phyloP scores from a whole-genome alignment of 176 grass and related monocot genomes.

The Juncus effusus region DNA sequence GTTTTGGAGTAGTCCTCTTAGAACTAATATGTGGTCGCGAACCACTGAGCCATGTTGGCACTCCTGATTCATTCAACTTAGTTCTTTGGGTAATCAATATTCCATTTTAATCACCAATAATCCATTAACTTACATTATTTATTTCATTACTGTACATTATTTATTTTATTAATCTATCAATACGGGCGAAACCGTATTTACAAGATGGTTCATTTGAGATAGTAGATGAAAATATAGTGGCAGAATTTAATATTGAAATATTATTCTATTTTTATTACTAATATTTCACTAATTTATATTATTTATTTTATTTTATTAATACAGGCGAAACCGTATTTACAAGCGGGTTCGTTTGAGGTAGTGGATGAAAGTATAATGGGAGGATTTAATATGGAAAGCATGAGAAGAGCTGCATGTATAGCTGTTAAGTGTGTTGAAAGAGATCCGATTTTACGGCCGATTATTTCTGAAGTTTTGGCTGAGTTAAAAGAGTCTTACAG shows the following conservation, averaged over 20 bases:
- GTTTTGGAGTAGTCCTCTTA: slow-evolving; percentile 38
- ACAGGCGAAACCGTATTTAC: slow-evolving; percentile 37
- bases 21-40: slow-evolving; percentile 41
- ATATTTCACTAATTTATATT: too few relatives aligned
- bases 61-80: slow-evolving; percentile 41
- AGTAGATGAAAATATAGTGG: slow-evolving; percentile 32
- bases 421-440: slow-evolving; percentile 34
- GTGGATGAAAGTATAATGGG: slow-evolving; percentile 33
- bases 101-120: neutral
- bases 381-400: slow-evolving; percentile 32
- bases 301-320: neutral
- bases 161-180: neutral
- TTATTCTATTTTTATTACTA: too few relatives aligned
- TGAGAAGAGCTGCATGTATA: slow-evolving; percentile 30
- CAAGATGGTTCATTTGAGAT: slow-evolving; percentile 40
- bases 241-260: slow-evolving; percentile 23
- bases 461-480: slow-evolving; percentile 34
- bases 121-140: neutral
- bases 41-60: slow-evolving; percentile 35
- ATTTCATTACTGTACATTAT: slow-evolving; percentile 6
- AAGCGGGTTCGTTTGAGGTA: slow-evolving; percentile 38
- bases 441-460: slow-evolving; percentile 32
- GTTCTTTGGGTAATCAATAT: slow-evolving; percentile 35
- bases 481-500: slow-evolving; percentile 40
- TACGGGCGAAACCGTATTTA: slow-evolving; percentile 35